These are phyloP conservation scores for Sophora flavescens DNA, from an alignment of 306 rosid genomes.

Conservation along the genomic window DNA sequence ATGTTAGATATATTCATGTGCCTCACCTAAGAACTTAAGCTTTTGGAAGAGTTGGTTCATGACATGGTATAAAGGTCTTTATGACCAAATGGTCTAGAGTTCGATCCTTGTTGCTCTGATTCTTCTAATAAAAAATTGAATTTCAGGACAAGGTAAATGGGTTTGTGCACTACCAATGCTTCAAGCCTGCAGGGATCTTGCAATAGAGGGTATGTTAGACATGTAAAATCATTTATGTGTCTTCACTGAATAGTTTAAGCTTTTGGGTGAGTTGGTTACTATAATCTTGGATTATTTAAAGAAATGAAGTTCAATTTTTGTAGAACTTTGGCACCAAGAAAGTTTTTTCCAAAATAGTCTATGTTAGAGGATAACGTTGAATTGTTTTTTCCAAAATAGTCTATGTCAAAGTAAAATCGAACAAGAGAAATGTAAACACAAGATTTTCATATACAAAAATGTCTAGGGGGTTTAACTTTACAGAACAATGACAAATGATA, in stretches of 20 bases:
- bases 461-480: background rate
- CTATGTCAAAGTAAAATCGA: background rate
- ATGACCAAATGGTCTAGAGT: background rate
- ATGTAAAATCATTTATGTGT: background rate
- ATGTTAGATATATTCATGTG: no score
- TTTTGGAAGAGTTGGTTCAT: no score
- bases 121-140: no score
- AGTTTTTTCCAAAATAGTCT: background rate
- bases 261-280: background rate
- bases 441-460: constrained; percentile 3
- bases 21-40: no score
- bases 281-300: background rate
- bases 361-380: background rate
- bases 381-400: no score
- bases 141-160: background rate
- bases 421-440: background rate
- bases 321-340: background rate
- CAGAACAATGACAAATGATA: background rate
- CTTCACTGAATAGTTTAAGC: background rate
- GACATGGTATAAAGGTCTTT: background rate
- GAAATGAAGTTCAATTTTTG: background rate
- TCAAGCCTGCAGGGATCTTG: background rate
- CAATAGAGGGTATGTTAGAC: no score
- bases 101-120: background rate
- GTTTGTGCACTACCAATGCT: background rate